Evolutionary conservation across 1,284 basidiomycete genomes (phyloP).

Genomic region (Apiotrichum porosum): DNA sequence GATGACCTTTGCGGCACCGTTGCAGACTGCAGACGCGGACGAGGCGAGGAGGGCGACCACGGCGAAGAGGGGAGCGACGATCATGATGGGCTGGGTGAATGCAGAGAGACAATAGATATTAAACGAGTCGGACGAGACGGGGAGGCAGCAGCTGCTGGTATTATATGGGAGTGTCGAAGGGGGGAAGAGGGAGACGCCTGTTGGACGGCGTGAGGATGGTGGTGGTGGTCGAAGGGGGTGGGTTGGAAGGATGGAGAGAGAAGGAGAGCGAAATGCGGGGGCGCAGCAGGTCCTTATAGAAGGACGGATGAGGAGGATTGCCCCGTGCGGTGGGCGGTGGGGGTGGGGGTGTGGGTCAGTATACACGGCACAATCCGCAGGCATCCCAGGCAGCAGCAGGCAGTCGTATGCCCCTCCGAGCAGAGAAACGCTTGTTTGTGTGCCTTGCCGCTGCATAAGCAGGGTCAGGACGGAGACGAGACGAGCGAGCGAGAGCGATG

Average conservation of each 20-base stretch:
- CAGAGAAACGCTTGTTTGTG: too few relatives aligned
- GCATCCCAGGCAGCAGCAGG: too few relatives aligned
- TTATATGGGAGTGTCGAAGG: not conserved
- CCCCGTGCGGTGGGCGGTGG: too few relatives aligned
- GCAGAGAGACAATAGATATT: too few relatives aligned
- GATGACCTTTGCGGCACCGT: slow-evolving; percentile 25
- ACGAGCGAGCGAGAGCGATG: not conserved
- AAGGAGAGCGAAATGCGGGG: too few relatives aligned
- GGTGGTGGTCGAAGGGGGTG: not conserved
- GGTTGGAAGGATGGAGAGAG: not conserved
- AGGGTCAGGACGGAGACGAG: not conserved
- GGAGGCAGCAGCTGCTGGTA: not conserved
- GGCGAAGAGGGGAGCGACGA: slow-evolving; percentile 11
- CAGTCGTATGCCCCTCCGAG: too few relatives aligned
- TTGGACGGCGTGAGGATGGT: not conserved
- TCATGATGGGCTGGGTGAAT: too few relatives aligned
- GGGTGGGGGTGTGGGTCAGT: too few relatives aligned
- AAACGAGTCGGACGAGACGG: not conserved
- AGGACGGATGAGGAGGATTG: too few relatives aligned
- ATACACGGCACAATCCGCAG: too few relatives aligned
- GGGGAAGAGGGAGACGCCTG: not conserved
- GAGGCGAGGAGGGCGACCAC: slow-evolving; percentile 16
- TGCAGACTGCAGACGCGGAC: slow-evolving; percentile 15
- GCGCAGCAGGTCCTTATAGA: too few relatives aligned
- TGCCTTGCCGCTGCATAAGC: too few relatives aligned